phyloP scores from a whole-genome alignment of 2,329 filamentous ascomycete genomes.

The Corynespora cassiicola region DNA sequence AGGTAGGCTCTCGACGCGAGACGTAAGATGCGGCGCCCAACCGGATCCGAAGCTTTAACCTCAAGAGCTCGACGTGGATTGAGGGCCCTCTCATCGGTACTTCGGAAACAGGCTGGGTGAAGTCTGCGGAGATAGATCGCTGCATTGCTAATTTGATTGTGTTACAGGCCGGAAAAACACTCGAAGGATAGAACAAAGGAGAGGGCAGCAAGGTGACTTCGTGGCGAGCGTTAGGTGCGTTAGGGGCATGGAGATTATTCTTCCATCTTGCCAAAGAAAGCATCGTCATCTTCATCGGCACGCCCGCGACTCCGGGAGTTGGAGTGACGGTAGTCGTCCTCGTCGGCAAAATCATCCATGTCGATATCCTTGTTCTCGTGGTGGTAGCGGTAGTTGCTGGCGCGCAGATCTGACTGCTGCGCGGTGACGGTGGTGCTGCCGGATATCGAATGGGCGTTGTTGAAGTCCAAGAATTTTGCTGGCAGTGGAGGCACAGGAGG shows the following conservation, averaged over 20 bases:
- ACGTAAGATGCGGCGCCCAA: slow-evolving; percentile 17
- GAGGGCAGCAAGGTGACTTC: slow-evolving; percentile 5
- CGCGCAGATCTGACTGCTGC: slow-evolving; percentile 67
- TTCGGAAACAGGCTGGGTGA: slow-evolving; percentile 31
- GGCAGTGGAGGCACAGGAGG: slow-evolving; percentile 90
- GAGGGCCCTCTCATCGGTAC: slow-evolving; percentile 52
- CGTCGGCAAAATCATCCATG: slow-evolving; percentile 66
- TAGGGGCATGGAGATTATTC: slow-evolving; percentile 53
- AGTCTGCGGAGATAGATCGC: slow-evolving; percentile 47
- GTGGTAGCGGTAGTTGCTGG: slow-evolving; percentile 66
- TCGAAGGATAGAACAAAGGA: slow-evolving; percentile 13
- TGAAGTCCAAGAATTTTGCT: slow-evolving; percentile 73
- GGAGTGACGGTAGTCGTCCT: slow-evolving; percentile 66
- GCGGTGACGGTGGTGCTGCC: slow-evolving; percentile 60
- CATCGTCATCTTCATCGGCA: slow-evolving; percentile 90
- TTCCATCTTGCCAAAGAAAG: slow-evolving; percentile 96
- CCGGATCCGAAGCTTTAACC: slow-evolving; percentile 43
- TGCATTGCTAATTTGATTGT: slow-evolving; percentile 42
- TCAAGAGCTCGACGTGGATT: slow-evolving; percentile 39
- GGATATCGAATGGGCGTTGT: slow-evolving; percentile 60
- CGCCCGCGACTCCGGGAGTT: slow-evolving; percentile 58
- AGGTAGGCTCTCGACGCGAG: slow-evolving; percentile 46
- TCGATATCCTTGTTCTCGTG: slow-evolving; percentile 55
- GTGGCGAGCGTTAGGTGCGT: slow-evolving; percentile 14
- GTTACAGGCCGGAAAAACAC: slow-evolving; percentile 39